Conservation (phyloP, 768 basidiomycete species). For the Pholiota microspora region DNA sequence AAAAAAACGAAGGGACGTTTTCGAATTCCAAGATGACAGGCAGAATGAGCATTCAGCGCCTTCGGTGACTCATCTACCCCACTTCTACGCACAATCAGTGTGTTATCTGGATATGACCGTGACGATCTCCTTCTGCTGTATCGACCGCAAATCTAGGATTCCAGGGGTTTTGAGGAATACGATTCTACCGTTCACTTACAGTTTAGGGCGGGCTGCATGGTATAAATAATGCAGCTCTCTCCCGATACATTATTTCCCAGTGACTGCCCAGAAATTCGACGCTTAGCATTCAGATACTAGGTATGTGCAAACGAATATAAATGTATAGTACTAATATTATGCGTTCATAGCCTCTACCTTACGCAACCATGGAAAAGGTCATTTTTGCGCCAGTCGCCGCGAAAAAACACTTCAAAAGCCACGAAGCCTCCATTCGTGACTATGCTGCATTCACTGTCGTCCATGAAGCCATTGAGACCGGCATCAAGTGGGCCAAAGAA, state of each 20-base stretch:
- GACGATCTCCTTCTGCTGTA: no score
- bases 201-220: no score
- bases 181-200: not conserved
- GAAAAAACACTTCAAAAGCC: not conserved
- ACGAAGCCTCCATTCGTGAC: constrained; percentile 4
- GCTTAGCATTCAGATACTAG: not conserved
- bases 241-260: not conserved
- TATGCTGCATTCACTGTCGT: not conserved
- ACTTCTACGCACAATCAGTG: not conserved
- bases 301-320: not conserved
- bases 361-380: not conserved
- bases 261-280: not conserved
- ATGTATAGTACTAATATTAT: not conserved
- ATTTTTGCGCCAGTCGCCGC: not conserved
- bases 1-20: not conserved
- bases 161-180: not conserved
- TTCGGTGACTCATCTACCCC: not conserved
- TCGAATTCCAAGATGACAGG: not conserved
- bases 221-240: no score
- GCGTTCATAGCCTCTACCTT: not conserved
- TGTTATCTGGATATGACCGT: no score
- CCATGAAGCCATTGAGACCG: not conserved
- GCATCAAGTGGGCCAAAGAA: not conserved
- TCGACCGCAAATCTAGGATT: not conserved
- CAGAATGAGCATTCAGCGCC: not conserved